Evolutionary conservation across 495 filamentous ascomycete genomes (phyloP), one percentile per base, ranked within the genome.

Genomic region (Podospora sp.): DNA sequence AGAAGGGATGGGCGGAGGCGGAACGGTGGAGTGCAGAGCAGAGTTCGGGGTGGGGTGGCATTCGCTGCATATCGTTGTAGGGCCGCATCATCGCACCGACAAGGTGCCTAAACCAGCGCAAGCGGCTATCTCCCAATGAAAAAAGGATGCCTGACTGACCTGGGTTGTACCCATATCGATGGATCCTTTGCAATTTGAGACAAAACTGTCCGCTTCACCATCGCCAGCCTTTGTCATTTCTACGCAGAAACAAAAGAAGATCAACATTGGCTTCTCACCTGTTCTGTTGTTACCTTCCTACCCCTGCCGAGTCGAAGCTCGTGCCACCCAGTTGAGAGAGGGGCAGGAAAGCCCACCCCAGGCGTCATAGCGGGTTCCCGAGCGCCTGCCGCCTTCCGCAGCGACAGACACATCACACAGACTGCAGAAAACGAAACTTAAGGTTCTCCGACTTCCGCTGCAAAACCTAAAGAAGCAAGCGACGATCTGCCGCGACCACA

Each of bases 121-220:
- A 56, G 50, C 60, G 60, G 60, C 60, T 64, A 64, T 20, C 52
- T 25, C 62, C 62, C 62, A 65, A 65, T 57, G 51, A 56, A 65
- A 57, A 36, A 27, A 65, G 51, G 36, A 27, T 35, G 52, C 52
- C 62, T 58, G 51, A 55, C 51, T 3, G 50, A 24, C 12, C 14
- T 40, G 29, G 9, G 8, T 25, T 26, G 21, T 56, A 25, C n/a
- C 35, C 6, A 36, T 56, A 20, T 21, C 36, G n/a, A 20, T 21
- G 26, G n/a, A n/a, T 29, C 25, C 50, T 46, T 18, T 14, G 40
- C 40, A 46, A 18, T 46, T 6, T 6, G 40, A 46, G 40, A 14
- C 40, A 46, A n/a, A 12, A 46, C 16, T 46, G 5, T 46, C 40
- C 16, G 40, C 40, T 46, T 46, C 40, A 46, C 9, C 40, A 46